Base-by-base conservation (phyloP, 768 basidiomycete species). In the Gloeopeniophorella convolvens region DNA sequence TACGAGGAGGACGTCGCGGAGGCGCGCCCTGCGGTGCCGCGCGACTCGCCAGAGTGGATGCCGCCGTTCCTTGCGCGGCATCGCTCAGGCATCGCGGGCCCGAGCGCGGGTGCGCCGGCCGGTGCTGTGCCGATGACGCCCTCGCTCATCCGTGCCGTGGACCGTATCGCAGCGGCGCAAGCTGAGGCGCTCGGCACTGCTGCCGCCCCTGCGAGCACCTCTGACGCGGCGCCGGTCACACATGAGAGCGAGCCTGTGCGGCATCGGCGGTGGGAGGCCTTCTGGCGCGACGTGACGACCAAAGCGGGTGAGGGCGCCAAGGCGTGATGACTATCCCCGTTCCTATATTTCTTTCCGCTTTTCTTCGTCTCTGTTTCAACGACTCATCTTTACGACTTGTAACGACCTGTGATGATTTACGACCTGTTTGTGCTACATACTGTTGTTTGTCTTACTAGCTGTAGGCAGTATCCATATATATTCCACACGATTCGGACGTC, bases 81-180 rank as follows among this genome's bases (percentile, higher is more conserved):
- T 49, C 59, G 26, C 37, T 26, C 48, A 5, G 34, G 16, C 48
- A 36, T 23, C 26, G 48, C 12, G 41, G 48, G 41, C 5, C 15
- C 57, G 3, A 10, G 12, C 16, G n/a, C 46, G 36, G 36, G 28
- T 6, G 12, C 50, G 18, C 59, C 66, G 45, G 59, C 60, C 6
- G 69, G 68, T 4, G 66, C 79, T 1, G 74, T 83, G 1, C 79
- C 80, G 4, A 76, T 77, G 20, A 84, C 83, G 2, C 82, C 82
- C 0, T 83, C 82, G 3, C 69, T 83, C 27, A 76, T 83, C 51
- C 72, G 72, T 31, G 83, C 82, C 1, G 64, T 84, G n/a, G 77
- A 82, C 56, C 72, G 82, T 24, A 70, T 84, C 43, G 68, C 73
- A 10, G 65, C 67, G 13, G 82, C 82, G 3, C 81, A 83, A 58